Evolutionary conservation across 2,329 filamentous ascomycete genomes (phyloP).

Genomic region (Cordyceps farinosa): DNA sequence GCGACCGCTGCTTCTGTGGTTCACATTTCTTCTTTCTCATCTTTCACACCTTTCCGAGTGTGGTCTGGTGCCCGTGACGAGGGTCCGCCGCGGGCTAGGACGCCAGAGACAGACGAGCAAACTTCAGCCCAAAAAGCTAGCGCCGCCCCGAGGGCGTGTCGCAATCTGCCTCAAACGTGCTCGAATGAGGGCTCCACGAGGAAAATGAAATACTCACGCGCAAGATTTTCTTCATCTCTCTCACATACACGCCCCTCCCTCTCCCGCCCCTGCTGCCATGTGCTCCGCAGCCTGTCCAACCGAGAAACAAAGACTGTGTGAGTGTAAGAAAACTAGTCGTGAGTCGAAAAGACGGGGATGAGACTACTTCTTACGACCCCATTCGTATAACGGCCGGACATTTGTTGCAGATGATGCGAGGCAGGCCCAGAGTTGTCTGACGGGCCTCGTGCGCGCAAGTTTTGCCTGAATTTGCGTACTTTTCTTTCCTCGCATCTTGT

Average conservation of each 20-base stretch:
- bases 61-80: background rate
- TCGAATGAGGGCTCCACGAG: background rate
- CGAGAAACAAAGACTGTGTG: background rate
- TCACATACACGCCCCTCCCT: background rate
- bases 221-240: background rate
- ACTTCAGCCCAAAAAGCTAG: background rate
- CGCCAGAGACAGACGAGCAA: background rate
- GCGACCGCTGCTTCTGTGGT: background rate
- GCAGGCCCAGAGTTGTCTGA: background rate
- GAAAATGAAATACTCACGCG: background rate
- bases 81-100: background rate
- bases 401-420: background rate
- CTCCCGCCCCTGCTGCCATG: background rate
- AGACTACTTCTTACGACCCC: background rate
- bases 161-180: conserved; percentile 12
- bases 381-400: background rate
- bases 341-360: background rate
- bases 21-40: background rate
- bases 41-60: background rate
- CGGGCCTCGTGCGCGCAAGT: background rate
- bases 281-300: background rate
- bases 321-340: background rate
- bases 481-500: too few relatives aligned
- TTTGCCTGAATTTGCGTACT: too few relatives aligned
- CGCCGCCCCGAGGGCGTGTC: conserved; percentile 5